Conservation (phyloP, 768 basidiomycete species). For the Hortiboletus flavorubellus region DNA sequence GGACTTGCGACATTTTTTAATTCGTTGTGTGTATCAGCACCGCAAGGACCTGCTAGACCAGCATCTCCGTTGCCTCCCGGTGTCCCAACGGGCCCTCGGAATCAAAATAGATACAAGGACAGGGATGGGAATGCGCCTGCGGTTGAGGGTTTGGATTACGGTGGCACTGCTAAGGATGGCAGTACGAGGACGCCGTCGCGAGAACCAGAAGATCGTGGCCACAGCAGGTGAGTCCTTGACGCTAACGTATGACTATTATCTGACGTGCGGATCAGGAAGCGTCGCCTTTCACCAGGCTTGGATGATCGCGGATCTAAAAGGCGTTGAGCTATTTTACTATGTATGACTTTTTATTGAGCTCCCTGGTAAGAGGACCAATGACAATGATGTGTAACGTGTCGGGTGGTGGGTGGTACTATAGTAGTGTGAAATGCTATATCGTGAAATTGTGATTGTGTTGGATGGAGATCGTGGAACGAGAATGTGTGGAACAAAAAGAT, state of each 20-base stretch:
- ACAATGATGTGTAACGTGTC: too few species aligned
- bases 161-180: slow-evolving; percentile 51
- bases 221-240: slow-evolving; percentile 46
- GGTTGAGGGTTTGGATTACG: slow-evolving; percentile 87
- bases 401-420: too few species aligned
- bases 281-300: slow-evolving; percentile 66
- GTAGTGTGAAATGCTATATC: too few species aligned
- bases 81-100: slow-evolving; percentile 84
- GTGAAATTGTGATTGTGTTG: too few species aligned
- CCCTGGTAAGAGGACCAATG: background rate
- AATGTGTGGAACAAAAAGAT: too few species aligned
- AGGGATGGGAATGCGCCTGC: slow-evolving; percentile 81
- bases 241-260: background rate
- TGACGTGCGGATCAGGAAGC: slow-evolving; percentile 48
- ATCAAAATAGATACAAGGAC: slow-evolving; percentile 90
- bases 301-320: slow-evolving; percentile 74
- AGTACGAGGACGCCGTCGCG: slow-evolving; percentile 53
- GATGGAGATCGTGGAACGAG: too few species aligned
- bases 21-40: slow-evolving; percentile 22
- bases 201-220: slow-evolving; percentile 65
- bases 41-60: slow-evolving; percentile 62
- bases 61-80: slow-evolving; percentile 84
- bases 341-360: slow-evolving; percentile 27
- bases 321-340: slow-evolving; percentile 45
- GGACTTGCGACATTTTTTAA: background rate